phyloP scores from a whole-genome alignment of 371 early-diverging fungal genomes.

The Rhizopus delemar region DNA sequence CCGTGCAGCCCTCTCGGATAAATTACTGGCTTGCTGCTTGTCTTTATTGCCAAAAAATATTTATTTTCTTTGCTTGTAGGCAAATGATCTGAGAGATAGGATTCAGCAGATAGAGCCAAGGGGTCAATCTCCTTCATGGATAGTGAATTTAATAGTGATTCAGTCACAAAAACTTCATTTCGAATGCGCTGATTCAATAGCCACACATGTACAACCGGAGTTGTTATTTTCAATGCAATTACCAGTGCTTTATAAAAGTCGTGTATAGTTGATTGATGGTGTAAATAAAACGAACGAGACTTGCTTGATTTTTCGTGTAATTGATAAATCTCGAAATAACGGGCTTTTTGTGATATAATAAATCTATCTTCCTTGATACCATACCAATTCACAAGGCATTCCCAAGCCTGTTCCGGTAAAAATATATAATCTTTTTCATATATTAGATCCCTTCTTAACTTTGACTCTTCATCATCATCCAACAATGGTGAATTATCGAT shows the following conservation, averaged over 20 bases:
- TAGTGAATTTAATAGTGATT: neutral
- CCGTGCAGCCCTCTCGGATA: slow-evolving; percentile 62
- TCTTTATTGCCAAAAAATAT: slow-evolving; percentile 12
- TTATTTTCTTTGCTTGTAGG: neutral
- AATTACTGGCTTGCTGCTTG: slow-evolving; percentile 29
- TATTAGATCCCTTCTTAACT: neutral
- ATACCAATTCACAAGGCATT: slow-evolving; percentile 5
- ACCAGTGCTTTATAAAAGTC: slow-evolving; percentile 1
- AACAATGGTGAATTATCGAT: slow-evolving; percentile 4
- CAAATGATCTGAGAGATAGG: neutral
- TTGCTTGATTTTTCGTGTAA: neutral
- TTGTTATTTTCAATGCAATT: neutral
- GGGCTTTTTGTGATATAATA: neutral
- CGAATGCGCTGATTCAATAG: neutral
- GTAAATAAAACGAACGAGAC: neutral
- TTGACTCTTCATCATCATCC: neutral
- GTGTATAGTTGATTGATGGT: slow-evolving; percentile 10
- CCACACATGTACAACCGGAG: slow-evolving; percentile 2
- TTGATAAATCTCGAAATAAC: neutral
- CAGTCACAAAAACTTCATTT: neutral
- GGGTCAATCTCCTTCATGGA: slow-evolving; percentile 7
- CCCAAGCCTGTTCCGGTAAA: slow-evolving; percentile 8
- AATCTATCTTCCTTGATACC: neutral
- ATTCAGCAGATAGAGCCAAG: neutral
- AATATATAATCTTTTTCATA: slow-evolving; percentile 5